Evolutionary conservation across 345 rosid species (phyloP), one percentile per base, ranked within the genome.

Genomic region (Syzygium oleosum): DNA sequence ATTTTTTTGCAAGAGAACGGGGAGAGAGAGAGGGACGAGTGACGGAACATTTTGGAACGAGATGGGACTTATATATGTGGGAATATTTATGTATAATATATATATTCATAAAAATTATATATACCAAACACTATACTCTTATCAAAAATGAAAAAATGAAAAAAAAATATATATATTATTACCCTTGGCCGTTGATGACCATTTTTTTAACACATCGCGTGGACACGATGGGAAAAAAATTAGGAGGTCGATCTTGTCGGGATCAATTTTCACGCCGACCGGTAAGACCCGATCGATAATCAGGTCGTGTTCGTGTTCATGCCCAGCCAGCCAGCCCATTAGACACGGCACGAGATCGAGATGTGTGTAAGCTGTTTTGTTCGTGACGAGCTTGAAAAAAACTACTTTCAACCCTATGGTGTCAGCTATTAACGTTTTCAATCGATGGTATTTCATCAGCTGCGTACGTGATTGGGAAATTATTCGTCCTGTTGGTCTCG

Each of bases 401-500:
- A 5, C 46, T 43, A 43, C 46, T 43, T 43, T 43, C 5, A 43
- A 6, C 46, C 46, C 46, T 43, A 59, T 5, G 65, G 5, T 5
- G 27, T 59, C 16, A 14, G 31, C 27, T 27, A 2, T 59, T 59
- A 5, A 59, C 65, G 27, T 59, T 10, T 23, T 31, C 23, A 3
- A 3, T 9, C 19, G 2, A 9, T 12, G 7, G 25, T 12, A 56
- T 56, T 56, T 56, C 12, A 4, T 25, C 10, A 22, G 11, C 2
- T 9, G 8, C 7, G 1, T 2, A 21, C 9, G 5, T 5, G 7
- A 59, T 59, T 59, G 25, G 16, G 25, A 12, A 59, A 12, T 27
- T 5, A 59, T 27, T n/a, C 1, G 0, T 5, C 5, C 12, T 59
- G 12, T 27, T 1, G 7, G 1, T 68, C 46, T 5, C 5, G 9